Conservation (phyloP, 768 basidiomycete genomes). For the Artomyces pyxidatus region DNA sequence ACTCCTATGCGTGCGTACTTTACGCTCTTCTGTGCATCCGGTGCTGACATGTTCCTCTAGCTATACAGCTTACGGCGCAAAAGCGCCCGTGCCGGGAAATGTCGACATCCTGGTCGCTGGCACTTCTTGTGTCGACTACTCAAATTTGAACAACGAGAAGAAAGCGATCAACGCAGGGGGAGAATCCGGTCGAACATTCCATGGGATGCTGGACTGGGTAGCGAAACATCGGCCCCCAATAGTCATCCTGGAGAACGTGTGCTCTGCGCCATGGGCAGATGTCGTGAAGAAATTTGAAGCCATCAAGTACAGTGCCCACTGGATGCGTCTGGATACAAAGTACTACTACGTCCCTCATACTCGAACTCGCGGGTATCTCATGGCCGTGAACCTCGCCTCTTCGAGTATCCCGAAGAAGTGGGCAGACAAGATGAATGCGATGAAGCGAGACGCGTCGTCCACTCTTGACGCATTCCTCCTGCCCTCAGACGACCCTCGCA, state of each 20-base stretch:
- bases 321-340: constrained; percentile 72
- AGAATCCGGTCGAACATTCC: constrained; percentile 89
- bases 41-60: constrained; percentile 30
- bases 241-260: constrained; percentile 95
- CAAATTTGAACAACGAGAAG: constrained; percentile 89
- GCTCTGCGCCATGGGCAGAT: constrained; percentile 76
- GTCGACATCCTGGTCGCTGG: constrained; percentile 89
- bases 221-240: constrained; percentile 77
- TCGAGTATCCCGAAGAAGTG: constrained; percentile 61
- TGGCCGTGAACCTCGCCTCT: constrained; percentile 62
- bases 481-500: constrained; percentile 83
- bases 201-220: constrained; percentile 94
- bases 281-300: constrained; percentile 72
- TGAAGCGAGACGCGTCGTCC: constrained; percentile 80
- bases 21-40: constrained; percentile 1
- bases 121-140: constrained; percentile 95
- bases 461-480: constrained; percentile 90
- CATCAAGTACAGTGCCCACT: constrained; percentile 68
- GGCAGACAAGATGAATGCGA: constrained; percentile 51
- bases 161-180: constrained; percentile 85
- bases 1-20: constrained; percentile 57
- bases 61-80: constrained; percentile 86
- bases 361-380: constrained; percentile 79
- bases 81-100: constrained; percentile 80
- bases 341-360: constrained; percentile 94